These are phyloP conservation scores for Fusarium citri DNA, from an alignment of 2,329 filamentous ascomycete species.

Conservation along the genomic window DNA sequence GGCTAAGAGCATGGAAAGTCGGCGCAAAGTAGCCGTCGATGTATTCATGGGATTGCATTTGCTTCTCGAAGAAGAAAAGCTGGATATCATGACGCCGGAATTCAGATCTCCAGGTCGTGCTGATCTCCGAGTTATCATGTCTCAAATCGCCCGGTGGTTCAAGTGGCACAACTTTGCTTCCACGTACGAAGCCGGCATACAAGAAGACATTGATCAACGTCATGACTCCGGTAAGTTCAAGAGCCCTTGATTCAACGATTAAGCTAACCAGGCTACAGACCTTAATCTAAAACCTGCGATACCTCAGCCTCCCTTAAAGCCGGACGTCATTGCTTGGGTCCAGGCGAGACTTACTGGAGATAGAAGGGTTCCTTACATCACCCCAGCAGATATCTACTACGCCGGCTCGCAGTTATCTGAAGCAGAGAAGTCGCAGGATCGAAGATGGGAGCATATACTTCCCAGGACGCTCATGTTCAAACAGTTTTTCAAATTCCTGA, in stretches of 20 bases:
- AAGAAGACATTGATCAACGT: conserved; percentile 57
- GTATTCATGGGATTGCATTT: conserved; percentile 84
- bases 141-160: conserved; percentile 86
- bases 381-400: conserved; percentile 59
- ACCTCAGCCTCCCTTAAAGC: conserved; percentile 51
- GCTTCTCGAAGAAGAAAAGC: conserved; percentile 88
- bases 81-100: conserved; percentile 70
- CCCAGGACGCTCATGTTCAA: conserved; percentile 78
- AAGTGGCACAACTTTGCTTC: conserved; percentile 69
- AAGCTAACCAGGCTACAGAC: conserved; percentile 42
- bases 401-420: conserved; percentile 52
- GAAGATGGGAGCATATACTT: conserved; percentile 62
- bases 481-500: conserved; percentile 71
- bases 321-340: conserved; percentile 66
- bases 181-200: conserved; percentile 65
- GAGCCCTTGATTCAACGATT: no score
- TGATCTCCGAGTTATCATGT: conserved; percentile 77
- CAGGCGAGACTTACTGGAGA: conserved; percentile 58
- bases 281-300: conserved; percentile 49
- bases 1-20: conserved; percentile 64
- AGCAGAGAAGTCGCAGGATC: conserved; percentile 51
- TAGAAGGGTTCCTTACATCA: conserved; percentile 54
- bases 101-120: conserved; percentile 57
- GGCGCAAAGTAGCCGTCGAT: conserved; percentile 71
- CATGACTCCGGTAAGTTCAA: conserved; percentile 55